Percentiles rank a stretch among this genome's conserved stretches.
phyloP scores from a whole-genome alignment of 352 stramenopile genomes.

The Stephanocyclus meneghinianus region DNA sequence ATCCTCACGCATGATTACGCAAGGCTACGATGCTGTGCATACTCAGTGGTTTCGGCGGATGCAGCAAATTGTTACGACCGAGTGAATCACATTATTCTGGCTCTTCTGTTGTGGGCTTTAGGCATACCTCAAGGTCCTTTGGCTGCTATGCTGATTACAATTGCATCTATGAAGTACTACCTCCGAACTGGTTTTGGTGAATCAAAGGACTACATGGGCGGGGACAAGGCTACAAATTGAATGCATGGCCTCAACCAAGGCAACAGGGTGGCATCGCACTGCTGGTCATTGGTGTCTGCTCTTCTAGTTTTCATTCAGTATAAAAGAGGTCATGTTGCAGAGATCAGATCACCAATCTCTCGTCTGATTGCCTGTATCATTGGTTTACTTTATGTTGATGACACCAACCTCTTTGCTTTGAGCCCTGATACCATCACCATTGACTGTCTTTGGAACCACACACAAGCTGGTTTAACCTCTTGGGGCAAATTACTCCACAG shows the following conservation, averaged over 20 bases:
- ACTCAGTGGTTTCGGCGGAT: conserved; percentile 1
- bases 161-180: background rate
- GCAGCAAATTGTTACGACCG: conserved; percentile 24
- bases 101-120: background rate
- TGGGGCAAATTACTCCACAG: background rate
- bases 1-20: conserved; percentile 8
- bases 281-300: background rate
- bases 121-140: background rate
- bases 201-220: background rate
- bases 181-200: background rate
- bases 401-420: background rate
- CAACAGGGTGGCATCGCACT: background rate
- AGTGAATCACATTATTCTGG: background rate
- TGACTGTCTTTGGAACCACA: background rate
- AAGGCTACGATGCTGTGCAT: background rate
- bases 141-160: background rate
- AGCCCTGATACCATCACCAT: background rate
- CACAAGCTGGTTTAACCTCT: background rate
- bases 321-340: background rate
- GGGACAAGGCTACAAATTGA: background rate
- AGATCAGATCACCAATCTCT: background rate
- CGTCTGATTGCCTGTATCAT: background rate
- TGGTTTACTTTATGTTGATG: background rate
- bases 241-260: conserved; percentile 2
- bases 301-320: background rate